Conservation (phyloP, 805 yeast genomes). For the Candida glaebosa region DNA sequence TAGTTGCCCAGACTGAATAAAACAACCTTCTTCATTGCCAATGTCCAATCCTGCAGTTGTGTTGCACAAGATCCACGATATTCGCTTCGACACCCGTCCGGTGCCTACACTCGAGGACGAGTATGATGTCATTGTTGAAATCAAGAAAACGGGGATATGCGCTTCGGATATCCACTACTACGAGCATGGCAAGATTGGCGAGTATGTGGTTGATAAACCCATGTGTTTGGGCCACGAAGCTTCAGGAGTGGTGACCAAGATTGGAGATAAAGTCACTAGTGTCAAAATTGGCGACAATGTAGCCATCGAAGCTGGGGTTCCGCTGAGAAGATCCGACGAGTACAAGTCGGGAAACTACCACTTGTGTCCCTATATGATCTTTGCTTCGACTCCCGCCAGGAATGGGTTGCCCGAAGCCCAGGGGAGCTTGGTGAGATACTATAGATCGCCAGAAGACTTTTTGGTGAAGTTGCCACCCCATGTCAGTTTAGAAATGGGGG, state of each 20-base stretch:
- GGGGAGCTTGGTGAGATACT: conserved; percentile 17
- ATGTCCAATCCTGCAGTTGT: conserved; percentile 2
- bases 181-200: conserved; percentile 19
- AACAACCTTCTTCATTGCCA: no score
- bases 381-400: conserved; percentile 20
- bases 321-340: conserved; percentile 36
- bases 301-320: conserved; percentile 53
- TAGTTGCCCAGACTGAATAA: no score
- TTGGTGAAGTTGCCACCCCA: conserved; percentile 20
- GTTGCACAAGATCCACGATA: conserved; percentile 3
- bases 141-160: conserved; percentile 20
- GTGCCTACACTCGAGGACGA: conserved; percentile 9
- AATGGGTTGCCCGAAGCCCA: conserved; percentile 6
- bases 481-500: conserved; percentile 22
- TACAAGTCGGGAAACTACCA: conserved; percentile 20
- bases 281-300: conserved; percentile 45
- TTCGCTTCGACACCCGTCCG: neutral
- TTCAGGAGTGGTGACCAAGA: conserved; percentile 43
- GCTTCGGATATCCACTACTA: conserved; percentile 22
- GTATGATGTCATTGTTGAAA: conserved; percentile 18
- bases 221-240: conserved; percentile 46
- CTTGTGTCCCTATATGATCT: conserved; percentile 16
- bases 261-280: conserved; percentile 47
- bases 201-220: conserved; percentile 31
- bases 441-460: conserved; percentile 13